Conservation (phyloP, 2,329 filamentous ascomycete genomes). For the Alternaria hordeiaustralica region DNA sequence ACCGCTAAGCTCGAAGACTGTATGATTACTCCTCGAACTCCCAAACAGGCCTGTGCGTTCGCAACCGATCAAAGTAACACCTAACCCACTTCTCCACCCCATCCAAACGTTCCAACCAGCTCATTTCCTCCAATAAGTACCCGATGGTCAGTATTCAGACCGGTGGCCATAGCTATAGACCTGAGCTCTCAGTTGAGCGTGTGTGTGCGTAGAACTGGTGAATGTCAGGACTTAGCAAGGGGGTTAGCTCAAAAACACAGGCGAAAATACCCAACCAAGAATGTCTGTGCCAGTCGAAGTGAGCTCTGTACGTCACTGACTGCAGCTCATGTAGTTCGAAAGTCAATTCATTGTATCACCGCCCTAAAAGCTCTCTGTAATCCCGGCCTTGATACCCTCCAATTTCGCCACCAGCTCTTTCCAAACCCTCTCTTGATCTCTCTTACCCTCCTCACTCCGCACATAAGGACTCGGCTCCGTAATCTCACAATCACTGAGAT, state of each 20-base stretch:
- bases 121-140: not conserved
- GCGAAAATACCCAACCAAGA: no score
- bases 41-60: not conserved
- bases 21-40: not conserved
- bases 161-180: not conserved
- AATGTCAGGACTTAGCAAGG: not conserved
- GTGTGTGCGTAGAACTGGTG: not conserved
- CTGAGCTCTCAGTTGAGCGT: not conserved
- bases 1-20: not conserved
- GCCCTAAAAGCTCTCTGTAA: conserved; percentile 20
- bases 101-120: not conserved
- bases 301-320: not conserved
- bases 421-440: conserved; percentile 49
- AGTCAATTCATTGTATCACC: not conserved
- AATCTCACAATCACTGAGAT: conserved; percentile 46
- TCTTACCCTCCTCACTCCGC: conserved; percentile 44
- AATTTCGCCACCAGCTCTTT: conserved; percentile 49
- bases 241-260: no score
- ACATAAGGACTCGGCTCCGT: conserved; percentile 41
- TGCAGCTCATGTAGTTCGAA: not conserved
- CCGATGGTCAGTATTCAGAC: not conserved
- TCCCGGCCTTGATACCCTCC: conserved; percentile 45
- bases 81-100: not conserved
- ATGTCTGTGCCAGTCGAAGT: no score
- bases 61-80: not conserved